Conservation (phyloP, 805 yeast genomes). For the Ogataea minuta region DNA sequence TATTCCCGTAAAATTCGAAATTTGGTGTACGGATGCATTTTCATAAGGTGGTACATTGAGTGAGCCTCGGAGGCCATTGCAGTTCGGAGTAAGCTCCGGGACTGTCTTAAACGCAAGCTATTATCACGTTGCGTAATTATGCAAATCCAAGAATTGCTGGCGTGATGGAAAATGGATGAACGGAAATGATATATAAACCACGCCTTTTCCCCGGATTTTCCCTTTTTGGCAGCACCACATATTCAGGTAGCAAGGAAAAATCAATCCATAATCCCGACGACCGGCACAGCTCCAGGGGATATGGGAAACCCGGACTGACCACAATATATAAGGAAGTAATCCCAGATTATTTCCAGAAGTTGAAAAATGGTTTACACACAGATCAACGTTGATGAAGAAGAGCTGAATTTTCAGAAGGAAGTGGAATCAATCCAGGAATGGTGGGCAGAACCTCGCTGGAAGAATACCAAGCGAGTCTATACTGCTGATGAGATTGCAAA, state of each 20-base stretch:
- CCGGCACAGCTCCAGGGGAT: conserved; percentile 9
- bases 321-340: conserved; percentile 1
- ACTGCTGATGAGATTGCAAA: conserved; percentile 84
- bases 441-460: conserved; percentile 96
- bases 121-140: too few relatives aligned
- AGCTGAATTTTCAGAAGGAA: conserved; percentile 60
- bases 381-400: conserved; percentile 61
- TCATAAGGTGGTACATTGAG: too few relatives aligned
- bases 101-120: too few relatives aligned
- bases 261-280: conserved; percentile 7
- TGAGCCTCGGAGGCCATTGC: too few relatives aligned
- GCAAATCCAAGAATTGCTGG: too few relatives aligned
- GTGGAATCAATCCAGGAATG: conserved; percentile 74
- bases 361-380: conserved; percentile 47
- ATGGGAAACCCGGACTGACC: neutral
- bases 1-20: neutral
- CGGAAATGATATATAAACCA: conserved; percentile 9
- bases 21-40: conserved; percentile 13
- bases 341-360: neutral
- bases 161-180: conserved; percentile 12
- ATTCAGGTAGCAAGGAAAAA: conserved; percentile 5
- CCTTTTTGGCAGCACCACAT: conserved; percentile 4
- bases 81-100: neutral
- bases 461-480: conserved; percentile 81
- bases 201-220: conserved; percentile 25